These are phyloP conservation scores for Colletotrichum falcatum DNA, from an alignment of 2,329 filamentous ascomycete genomes.

Conservation along the genomic window DNA sequence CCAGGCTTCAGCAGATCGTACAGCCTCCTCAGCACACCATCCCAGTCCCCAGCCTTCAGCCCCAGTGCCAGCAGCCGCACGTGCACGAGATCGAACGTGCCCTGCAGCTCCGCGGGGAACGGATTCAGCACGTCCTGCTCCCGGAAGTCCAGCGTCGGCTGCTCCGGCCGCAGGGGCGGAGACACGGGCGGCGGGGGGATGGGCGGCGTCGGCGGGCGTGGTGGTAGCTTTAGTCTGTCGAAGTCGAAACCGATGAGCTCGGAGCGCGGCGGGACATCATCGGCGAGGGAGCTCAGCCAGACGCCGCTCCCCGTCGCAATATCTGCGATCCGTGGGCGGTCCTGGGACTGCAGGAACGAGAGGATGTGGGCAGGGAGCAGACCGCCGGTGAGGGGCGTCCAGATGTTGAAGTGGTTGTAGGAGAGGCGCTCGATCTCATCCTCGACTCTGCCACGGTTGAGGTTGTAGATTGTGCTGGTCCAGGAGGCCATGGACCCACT, in stretches of 20 bases:
- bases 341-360: background rate
- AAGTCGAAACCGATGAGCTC: constrained; percentile 43
- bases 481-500: constrained; percentile 2
- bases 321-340: constrained; percentile 41
- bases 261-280: constrained; percentile 17
- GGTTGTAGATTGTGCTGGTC: constrained; percentile 30
- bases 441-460: constrained; percentile 31
- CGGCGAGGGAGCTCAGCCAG: constrained; percentile 42
- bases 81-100: constrained; percentile 42
- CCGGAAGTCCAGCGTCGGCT: constrained; percentile 35
- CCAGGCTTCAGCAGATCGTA: constrained; percentile 39
- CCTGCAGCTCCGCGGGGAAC: constrained; percentile 34
- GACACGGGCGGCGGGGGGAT: constrained; percentile 22
- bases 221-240: constrained; percentile 41
- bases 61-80: constrained; percentile 38
- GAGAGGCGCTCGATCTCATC: constrained; percentile 33
- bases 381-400: constrained; percentile 28
- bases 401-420: constrained; percentile 37
- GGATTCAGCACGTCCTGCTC: constrained; percentile 36
- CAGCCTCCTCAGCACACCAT: constrained; percentile 32
- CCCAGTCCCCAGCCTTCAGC: constrained; percentile 41
- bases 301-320: constrained; percentile 43
- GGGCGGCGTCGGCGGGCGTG: constrained; percentile 23
- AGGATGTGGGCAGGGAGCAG: constrained; percentile 31
- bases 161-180: constrained; percentile 17